phyloP scores from a whole-genome alignment of 345 rosid genomes.

The Reutealis trisperma region DNA sequence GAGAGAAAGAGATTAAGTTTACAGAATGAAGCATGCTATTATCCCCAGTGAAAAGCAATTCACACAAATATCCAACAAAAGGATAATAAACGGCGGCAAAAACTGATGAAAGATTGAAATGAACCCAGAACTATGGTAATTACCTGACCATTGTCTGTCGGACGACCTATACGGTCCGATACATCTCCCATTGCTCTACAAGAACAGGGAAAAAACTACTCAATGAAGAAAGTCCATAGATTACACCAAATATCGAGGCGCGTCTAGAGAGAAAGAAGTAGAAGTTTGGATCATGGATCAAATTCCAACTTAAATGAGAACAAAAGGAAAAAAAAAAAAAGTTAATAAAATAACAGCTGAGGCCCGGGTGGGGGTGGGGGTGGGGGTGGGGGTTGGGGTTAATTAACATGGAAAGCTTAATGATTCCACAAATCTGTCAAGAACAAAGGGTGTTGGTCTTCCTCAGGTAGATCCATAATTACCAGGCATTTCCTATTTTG shows the following conservation, averaged over 20 bases:
- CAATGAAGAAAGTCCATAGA: background rate
- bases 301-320: background rate
- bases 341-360: background rate
- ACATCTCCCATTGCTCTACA: conserved; percentile 95
- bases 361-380: no score
- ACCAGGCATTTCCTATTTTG: background rate
- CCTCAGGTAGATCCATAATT: background rate
- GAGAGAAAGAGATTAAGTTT: background rate
- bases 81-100: background rate
- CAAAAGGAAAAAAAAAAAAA: background rate
- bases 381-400: no score
- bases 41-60: background rate
- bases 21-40: background rate
- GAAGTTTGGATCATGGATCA: background rate
- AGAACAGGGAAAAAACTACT: background rate
- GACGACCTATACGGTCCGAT: conserved; percentile 87
- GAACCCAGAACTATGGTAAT: background rate
- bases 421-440: background rate
- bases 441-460: background rate
- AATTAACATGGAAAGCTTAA: background rate
- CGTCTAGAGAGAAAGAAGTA: background rate
- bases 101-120: background rate
- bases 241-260: background rate
- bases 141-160: conserved; percentile 97
- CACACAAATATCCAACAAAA: background rate